Conservation (phyloP, 495 filamentous ascomycete genomes). For the Daldinia concentrica region DNA sequence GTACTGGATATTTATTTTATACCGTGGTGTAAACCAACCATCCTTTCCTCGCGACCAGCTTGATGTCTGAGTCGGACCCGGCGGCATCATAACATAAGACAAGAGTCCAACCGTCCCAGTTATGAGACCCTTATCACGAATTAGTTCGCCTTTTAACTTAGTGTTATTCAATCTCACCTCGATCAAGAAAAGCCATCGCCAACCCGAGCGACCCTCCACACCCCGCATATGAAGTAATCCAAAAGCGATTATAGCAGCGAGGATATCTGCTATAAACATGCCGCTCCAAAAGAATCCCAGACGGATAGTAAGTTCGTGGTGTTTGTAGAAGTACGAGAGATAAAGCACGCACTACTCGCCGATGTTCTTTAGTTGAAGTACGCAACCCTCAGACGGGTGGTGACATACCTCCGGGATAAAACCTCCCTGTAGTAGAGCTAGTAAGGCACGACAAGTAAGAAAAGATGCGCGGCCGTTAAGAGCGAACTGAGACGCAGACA, state of each 20-base stretch:
- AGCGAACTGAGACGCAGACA: conserved; percentile 74
- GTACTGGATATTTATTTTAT: not conserved
- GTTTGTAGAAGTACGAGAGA: conserved; percentile 81
- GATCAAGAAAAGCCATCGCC: conserved; percentile 77
- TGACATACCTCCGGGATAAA: conserved; percentile 62
- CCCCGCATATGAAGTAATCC: conserved; percentile 75
- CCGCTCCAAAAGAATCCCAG: conserved; percentile 69
- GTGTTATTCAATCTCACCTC: conserved; percentile 36
- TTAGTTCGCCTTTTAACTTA: not conserved
- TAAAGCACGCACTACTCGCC: conserved; percentile 60
- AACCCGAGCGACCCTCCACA: conserved; percentile 67
- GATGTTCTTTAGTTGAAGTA: not conserved
- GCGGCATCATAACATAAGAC: conserved; percentile 73
- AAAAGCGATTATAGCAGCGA: conserved; percentile 75
- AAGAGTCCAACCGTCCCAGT: conserved; percentile 72
- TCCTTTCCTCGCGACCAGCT: conserved; percentile 69
- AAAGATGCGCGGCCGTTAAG: conserved; percentile 69
- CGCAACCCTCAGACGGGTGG: not conserved
- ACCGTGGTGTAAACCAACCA: conserved; percentile 74
- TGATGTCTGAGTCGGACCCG: conserved; percentile 75
- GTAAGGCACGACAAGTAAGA: conserved; percentile 68
- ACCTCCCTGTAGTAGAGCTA: conserved; percentile 81
- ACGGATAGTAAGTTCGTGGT: conserved; percentile 68
- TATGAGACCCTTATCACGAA: conserved; percentile 51
- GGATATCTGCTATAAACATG: conserved; percentile 70